Base-by-base conservation (phyloP, 2,329 filamentous ascomycete genomes). In the Fusarium sp. region DNA sequence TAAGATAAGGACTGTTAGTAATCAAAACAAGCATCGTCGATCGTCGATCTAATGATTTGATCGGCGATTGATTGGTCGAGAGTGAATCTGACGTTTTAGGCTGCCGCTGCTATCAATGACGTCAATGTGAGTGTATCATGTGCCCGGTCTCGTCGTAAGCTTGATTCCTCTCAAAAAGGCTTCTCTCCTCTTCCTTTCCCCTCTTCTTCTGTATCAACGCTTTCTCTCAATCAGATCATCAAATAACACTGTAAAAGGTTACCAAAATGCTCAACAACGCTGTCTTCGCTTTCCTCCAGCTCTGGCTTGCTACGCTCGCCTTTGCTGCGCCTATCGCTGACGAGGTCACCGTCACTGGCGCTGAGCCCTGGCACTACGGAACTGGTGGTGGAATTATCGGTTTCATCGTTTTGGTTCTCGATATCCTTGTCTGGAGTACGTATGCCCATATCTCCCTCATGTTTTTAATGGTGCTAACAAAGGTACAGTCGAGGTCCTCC, bases 401-500 rank as follows among this genome's bases (percentile, higher is more conserved):
- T 4, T 88, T 92, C 75, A 87, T 91, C 62, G 84, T 92, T 8
- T 80, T 92, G 33, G 81, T 92, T 20, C 83, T 92, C 13, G 90
- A 92, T 73, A 87, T 92, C 44, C 86, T 92, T 39, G 89, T 90
- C 44, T 90, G 88, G 79, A 86, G 90, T 92, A 84, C 35, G 89
- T 84, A 20, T 26, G 15, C 17, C n/a, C 14, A 17, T 42, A 2
- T 17, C 9, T 17, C 10, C 9, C 8, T 10, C 14, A 1, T n/a
- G 35, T 2, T 41, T 10, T 15, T 6, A 42, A 24, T 24, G n/a
- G 0, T 28, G 35, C 33, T 71, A 69, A 77, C 59, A 6, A 11
- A 31, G 0, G 10, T 11, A 26, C 72, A 92, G 90, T 91, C 75
- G 90, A 92, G 82, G 87, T 92, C 73, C 82, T 92, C 65, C 89